Conservation (phyloP, 495 filamentous ascomycete species). For the Aspergillus avenaceus region DNA sequence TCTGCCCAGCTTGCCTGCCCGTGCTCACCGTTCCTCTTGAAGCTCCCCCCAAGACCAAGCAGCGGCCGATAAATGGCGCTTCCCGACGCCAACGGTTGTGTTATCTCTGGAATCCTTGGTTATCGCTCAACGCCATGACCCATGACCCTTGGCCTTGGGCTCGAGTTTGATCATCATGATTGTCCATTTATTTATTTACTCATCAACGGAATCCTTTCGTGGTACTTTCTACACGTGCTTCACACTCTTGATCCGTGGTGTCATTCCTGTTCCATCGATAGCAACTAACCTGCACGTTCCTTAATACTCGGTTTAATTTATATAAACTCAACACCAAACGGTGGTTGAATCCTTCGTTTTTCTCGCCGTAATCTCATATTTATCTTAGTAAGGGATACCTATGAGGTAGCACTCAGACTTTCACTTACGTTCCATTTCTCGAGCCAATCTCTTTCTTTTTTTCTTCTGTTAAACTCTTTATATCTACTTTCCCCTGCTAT, state of each 20-base stretch:
- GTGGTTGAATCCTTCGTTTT: background rate
- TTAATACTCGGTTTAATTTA: too few relatives aligned
- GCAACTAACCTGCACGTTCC: too few relatives aligned
- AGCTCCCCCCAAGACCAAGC: background rate
- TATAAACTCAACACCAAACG: background rate
- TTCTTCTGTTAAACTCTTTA: background rate
- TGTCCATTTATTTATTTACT: background rate
- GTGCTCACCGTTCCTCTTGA: too few relatives aligned
- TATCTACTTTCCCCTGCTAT: background rate
- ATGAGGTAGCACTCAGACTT: too few relatives aligned
- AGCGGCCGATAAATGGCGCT: background rate
- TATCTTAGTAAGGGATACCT: too few relatives aligned
- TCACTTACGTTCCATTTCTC: too few relatives aligned
- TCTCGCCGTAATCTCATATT: background rate
- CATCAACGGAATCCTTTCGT: background rate
- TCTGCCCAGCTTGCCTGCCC: background rate
- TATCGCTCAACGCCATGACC: background rate
- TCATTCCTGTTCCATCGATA: too few relatives aligned
- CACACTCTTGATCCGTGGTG: too few relatives aligned
- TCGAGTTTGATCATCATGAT: background rate
- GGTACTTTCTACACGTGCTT: background rate
- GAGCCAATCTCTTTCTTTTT: background rate
- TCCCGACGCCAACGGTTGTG: background rate
- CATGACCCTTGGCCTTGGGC: background rate
- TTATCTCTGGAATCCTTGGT: conserved; percentile 1